A percentile compares a stretch with the other conserved stretches of the same genome.
Conservation (phyloP, 2,329 filamentous ascomycete species). For the Metarhizium robertsii region DNA sequence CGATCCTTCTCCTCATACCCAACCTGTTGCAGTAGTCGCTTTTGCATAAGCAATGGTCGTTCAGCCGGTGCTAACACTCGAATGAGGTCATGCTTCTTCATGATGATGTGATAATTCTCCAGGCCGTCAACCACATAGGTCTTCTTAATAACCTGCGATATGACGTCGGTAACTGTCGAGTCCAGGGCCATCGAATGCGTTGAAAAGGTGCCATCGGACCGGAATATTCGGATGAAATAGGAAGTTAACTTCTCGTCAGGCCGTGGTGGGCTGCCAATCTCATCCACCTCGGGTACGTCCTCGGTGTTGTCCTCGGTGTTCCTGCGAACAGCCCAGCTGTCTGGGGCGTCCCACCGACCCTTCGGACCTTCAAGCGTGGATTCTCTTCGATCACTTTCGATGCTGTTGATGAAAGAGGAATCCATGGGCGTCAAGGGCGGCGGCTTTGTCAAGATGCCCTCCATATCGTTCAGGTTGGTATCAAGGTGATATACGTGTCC, state of each 20-base stretch:
- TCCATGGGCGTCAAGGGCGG: slow-evolving; percentile 64
- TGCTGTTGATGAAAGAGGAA: slow-evolving; percentile 36
- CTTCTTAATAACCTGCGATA: slow-evolving; percentile 88
- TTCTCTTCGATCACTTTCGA: slow-evolving; percentile 33
- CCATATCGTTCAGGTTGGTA: slow-evolving; percentile 83
- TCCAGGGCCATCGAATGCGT: slow-evolving; percentile 80
- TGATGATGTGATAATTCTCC: slow-evolving; percentile 90
- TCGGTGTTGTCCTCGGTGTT: slow-evolving; percentile 55
- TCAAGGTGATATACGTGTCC: slow-evolving; percentile 68
- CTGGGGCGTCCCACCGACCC: slow-evolving; percentile 82
- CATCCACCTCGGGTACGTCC: slow-evolving; percentile 53
- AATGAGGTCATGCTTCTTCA: slow-evolving; percentile 85
- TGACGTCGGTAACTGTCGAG: slow-evolving; percentile 76
- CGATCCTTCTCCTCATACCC: slow-evolving; percentile 82
- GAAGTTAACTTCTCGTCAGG: slow-evolving; percentile 66
- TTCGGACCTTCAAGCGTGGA: slow-evolving; percentile 27
- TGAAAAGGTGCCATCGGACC: slow-evolving; percentile 86
- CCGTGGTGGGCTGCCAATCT: slow-evolving; percentile 55
- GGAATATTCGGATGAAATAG: slow-evolving; percentile 93
- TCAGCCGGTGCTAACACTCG: slow-evolving; percentile 71
- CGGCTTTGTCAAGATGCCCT: slow-evolving; percentile 72
- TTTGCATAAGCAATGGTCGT: slow-evolving; percentile 83
- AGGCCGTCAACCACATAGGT: slow-evolving; percentile 84
- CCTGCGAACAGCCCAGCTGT: slow-evolving; percentile 89
- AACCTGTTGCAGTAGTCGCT: slow-evolving; percentile 79